Percentiles rank a stretch among this genome's conserved stretches.
Evolutionary conservation across 1,284 basidiomycete genomes (phyloP).

Genomic region (Puccinia hordei): DNA sequence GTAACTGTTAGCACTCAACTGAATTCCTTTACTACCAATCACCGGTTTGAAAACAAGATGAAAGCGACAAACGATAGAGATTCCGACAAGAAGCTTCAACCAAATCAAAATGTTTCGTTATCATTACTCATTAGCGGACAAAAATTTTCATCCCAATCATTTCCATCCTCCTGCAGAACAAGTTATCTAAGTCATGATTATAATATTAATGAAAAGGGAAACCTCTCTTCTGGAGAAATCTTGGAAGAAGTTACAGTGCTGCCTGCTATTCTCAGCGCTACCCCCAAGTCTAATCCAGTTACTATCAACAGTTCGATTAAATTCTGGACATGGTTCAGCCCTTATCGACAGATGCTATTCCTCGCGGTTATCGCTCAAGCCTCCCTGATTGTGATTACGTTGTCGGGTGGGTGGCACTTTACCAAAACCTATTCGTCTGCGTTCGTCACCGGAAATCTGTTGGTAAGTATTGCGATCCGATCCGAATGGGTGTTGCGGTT

Average conservation of each 20-base stretch:
- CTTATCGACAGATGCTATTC: constrained; percentile 71
- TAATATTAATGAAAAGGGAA: neutral
- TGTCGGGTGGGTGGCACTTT: constrained; percentile 69
- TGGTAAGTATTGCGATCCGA: constrained; percentile 65
- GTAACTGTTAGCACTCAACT: neutral
- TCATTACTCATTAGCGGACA: neutral
- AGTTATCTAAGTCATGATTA: neutral
- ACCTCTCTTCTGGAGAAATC: neutral
- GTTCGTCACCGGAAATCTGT: constrained; percentile 68
- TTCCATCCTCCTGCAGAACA: neutral
- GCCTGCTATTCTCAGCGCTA: neutral
- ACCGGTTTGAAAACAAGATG: neutral
- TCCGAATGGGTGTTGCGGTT: constrained; percentile 69
- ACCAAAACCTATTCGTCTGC: constrained; percentile 67
- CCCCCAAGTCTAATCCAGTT: constrained; percentile 1
- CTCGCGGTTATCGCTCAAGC: constrained; percentile 67
- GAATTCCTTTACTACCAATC: neutral
- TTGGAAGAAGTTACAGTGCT: neutral
- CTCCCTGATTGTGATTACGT: constrained; percentile 67
- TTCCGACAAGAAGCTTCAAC: neutral
- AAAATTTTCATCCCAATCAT: neutral
- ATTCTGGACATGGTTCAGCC: constrained; percentile 51
- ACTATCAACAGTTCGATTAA: constrained; percentile 28
- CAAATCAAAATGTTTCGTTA: neutral
- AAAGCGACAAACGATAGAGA: neutral